Conservation (phyloP, 176 grass and related monocot species). For the bread wheat (Triticum aestivum) region DNA sequence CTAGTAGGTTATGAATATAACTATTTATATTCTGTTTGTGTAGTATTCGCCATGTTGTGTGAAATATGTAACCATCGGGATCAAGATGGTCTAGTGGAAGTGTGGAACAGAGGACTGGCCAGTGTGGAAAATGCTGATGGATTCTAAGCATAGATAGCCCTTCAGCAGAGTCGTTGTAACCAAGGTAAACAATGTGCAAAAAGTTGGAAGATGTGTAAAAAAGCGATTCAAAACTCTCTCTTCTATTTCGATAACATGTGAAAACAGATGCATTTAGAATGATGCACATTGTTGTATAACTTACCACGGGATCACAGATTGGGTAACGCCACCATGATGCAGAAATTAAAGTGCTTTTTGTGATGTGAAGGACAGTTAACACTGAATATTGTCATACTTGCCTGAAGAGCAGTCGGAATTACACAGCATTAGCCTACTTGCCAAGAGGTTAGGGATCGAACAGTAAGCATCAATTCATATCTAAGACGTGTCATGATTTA, state of each 20-base stretch:
- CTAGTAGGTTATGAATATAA: constrained; percentile 6
- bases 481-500: neutral
- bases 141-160: neutral
- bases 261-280: too few relatives aligned
- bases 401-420: neutral
- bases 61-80: neutral
- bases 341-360: too few relatives aligned
- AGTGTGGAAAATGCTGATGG: neutral
- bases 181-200: neutral
- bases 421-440: too few relatives aligned
- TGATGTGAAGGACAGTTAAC: too few relatives aligned
- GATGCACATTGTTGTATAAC: too few relatives aligned
- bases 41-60: neutral
- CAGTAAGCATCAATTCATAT: neutral
- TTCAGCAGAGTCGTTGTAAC: too few relatives aligned
- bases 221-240: too few relatives aligned
- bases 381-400: too few relatives aligned
- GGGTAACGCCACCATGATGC: too few relatives aligned
- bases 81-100: too few relatives aligned
- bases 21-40: neutral
- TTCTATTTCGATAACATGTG: neutral
- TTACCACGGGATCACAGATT: too few relatives aligned
- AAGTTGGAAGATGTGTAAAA: neutral
- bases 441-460: neutral
- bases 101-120: too few relatives aligned